phyloP scores from a whole-genome alignment of 2,329 filamentous ascomycete species.

The Endothia cerciana region DNA sequence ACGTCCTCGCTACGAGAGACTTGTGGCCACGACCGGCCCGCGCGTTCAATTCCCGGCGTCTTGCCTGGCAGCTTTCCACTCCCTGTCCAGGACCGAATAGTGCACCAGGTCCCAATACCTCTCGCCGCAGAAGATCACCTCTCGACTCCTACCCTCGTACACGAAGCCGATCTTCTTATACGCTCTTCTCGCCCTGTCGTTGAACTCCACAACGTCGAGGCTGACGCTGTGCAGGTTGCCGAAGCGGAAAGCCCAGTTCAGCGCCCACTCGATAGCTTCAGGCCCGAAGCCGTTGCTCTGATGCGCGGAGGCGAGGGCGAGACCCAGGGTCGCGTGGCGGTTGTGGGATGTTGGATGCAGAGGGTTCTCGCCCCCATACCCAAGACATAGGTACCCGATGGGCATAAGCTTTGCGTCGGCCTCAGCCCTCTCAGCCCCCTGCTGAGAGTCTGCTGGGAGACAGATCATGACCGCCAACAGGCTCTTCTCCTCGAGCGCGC shows the following conservation, averaged over 20 bases:
- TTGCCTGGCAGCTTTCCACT: slow-evolving; percentile 1
- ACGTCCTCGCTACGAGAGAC: too few species aligned
- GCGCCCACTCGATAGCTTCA: slow-evolving; percentile 1
- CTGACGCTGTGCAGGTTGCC: slow-evolving; percentile 5
- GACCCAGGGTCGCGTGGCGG: background rate
- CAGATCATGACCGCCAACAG: slow-evolving; percentile 45
- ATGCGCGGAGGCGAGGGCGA: background rate
- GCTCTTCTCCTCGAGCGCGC: slow-evolving; percentile 34
- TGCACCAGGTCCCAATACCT: slow-evolving; percentile 1
- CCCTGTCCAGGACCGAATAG: slow-evolving; percentile 8
- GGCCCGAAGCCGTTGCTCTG: background rate
- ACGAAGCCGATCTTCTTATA: slow-evolving; percentile 5
- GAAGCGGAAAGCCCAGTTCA: background rate
- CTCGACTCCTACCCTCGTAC: slow-evolving; percentile 1
- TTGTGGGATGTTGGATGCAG: background rate
- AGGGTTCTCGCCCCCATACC: slow-evolving; percentile 5
- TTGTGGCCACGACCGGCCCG: too few species aligned
- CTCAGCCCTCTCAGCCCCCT: too few species aligned
- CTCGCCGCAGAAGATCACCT: background rate
- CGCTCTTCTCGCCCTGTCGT: slow-evolving; percentile 2
- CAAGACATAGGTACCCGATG: slow-evolving; percentile 27
- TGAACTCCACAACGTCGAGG: background rate
- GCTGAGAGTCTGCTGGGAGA: slow-evolving; percentile 32
- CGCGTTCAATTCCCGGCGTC: background rate
- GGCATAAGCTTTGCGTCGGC: slow-evolving; percentile 13